phyloP scores from a whole-genome alignment of 1,139 yeast genomes.

The Taiozyma sp. region DNA sequence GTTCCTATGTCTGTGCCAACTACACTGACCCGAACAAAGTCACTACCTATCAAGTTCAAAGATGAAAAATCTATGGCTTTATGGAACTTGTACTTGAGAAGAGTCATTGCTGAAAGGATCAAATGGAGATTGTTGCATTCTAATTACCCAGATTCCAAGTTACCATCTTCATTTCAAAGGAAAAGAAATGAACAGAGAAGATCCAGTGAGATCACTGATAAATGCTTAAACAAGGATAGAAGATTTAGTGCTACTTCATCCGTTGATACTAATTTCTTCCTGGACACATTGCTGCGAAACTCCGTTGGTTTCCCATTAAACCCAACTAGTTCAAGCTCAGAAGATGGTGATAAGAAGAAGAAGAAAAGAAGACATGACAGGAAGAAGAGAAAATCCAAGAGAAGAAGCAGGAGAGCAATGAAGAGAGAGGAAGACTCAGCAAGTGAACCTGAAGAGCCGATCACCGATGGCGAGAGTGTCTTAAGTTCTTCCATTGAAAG shows the following conservation, averaged over 20 bases:
- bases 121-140: conserved; percentile 22
- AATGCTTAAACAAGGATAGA: neutral
- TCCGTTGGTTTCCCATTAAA: conserved; percentile 6
- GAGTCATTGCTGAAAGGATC: conserved; percentile 24
- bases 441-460: conserved; percentile 1
- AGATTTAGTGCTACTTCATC: conserved; percentile 13
- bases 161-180: too few relatives aligned
- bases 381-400: neutral
- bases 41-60: conserved; percentile 15
- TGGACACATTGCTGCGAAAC: conserved; percentile 2
- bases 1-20: conserved; percentile 9
- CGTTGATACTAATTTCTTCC: conserved; percentile 20
- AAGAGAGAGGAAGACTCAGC: neutral
- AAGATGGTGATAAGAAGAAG: neutral
- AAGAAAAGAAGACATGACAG: neutral
- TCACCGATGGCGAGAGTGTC: conserved; percentile 5
- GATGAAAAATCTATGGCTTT: conserved; percentile 14
- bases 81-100: conserved; percentile 26
- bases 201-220: neutral
- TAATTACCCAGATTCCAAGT: conserved; percentile 1
- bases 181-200: neutral
- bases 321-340: conserved; percentile 1
- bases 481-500: neutral
- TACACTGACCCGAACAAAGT: conserved; percentile 13
- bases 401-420: neutral